These are phyloP conservation scores for thale cress (Arabidopsis thaliana) DNA, from an alignment of 345 rosid genomes.

Conservation along the genomic window DNA sequence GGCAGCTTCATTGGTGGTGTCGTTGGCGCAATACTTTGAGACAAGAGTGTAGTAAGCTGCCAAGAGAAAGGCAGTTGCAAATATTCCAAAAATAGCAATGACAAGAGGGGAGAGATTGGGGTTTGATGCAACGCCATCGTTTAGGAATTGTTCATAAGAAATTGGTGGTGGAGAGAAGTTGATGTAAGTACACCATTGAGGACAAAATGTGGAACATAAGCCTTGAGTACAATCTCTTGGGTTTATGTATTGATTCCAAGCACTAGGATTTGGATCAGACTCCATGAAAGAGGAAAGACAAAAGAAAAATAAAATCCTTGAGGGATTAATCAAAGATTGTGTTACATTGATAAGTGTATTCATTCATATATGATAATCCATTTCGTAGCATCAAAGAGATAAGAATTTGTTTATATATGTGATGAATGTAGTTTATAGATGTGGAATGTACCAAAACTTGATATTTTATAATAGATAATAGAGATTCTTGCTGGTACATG, in stretches of 20 bases:
- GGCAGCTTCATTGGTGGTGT: slow-evolving; percentile 34
- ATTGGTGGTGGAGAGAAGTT: slow-evolving; percentile 72
- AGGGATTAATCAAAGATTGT: slow-evolving; percentile 15
- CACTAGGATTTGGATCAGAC: slow-evolving; percentile 48
- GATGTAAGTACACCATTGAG: slow-evolving; percentile 78
- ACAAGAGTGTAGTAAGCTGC: slow-evolving; percentile 76
- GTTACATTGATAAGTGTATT: slow-evolving; percentile 14
- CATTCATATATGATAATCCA: slow-evolving; percentile 20
- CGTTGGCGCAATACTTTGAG: slow-evolving; percentile 64
- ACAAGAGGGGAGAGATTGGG: slow-evolving; percentile 79
- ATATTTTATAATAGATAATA: slow-evolving; percentile 26
- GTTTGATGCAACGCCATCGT: slow-evolving; percentile 50
- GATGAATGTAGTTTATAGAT: slow-evolving; percentile 22
- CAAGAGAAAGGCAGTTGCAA: slow-evolving; percentile 82
- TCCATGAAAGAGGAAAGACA: slow-evolving; percentile 36
- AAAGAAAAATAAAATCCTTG: slow-evolving; percentile 3
- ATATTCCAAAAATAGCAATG: slow-evolving; percentile 74
- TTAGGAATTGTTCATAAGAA: slow-evolving; percentile 43
- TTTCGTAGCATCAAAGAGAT: slow-evolving; percentile 23
- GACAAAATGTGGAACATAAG: slow-evolving; percentile 73
- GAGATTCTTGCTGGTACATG: slow-evolving; percentile 23
- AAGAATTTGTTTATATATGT: slow-evolving; percentile 20
- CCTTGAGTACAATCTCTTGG: slow-evolving; percentile 80
- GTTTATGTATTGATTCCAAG: slow-evolving; percentile 61
- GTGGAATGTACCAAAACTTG: slow-evolving; percentile 7